Base-by-base conservation (phyloP, 1,284 basidiomycete species). In the Porogramme epimiltina region DNA sequence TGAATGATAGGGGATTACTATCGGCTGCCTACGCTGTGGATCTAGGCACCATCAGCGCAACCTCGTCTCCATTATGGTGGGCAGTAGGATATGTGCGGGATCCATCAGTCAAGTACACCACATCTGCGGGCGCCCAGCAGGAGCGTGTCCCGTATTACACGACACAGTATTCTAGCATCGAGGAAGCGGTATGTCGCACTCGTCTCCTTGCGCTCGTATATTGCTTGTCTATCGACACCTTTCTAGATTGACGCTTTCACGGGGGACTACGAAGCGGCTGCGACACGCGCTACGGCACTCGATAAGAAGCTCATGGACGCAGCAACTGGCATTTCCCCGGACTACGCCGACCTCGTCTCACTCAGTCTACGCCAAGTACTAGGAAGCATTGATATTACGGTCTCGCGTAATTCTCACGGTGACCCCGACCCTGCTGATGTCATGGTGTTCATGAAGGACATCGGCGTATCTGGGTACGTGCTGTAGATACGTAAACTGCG, bases 371-470 rank as follows among this genome's bases (percentile, higher is more conserved):
- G 77, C 4, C 77, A 79, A 61, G 67, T 72, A 9, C 68, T 77
- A 42, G 73, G 66, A 4, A 64, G 66, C 1, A 59, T 73, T 1
- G 75, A 78, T 47, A 63, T 73, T 45, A 74, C 74, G 0, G 52
- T 73, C n/a, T 56, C 59, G 6, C 62, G 59, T 13, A 60, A 62
- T 26, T 36, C 61, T 2, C 58, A 70, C 50, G 76, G 76, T 2
- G 63, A 63, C 1, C 66, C 54, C 41, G 70, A 75, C 47, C 50
- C 60, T 0, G 69, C 69, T 0, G 77, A 80, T 54, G 66, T 78
- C 11, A 71, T 71, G 64, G 69, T 71, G 22, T 81, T 80, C 66
- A 76, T 80, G 76, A 78, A 65, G 52, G 57, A 64, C 46, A 49
- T 66, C 2, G 65, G 62, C n/a, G 26, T 26, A 8, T 41, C 42